Base-by-base conservation (phyloP, 345 rosid genomes). In the Noccaea bulbosa region DNA sequence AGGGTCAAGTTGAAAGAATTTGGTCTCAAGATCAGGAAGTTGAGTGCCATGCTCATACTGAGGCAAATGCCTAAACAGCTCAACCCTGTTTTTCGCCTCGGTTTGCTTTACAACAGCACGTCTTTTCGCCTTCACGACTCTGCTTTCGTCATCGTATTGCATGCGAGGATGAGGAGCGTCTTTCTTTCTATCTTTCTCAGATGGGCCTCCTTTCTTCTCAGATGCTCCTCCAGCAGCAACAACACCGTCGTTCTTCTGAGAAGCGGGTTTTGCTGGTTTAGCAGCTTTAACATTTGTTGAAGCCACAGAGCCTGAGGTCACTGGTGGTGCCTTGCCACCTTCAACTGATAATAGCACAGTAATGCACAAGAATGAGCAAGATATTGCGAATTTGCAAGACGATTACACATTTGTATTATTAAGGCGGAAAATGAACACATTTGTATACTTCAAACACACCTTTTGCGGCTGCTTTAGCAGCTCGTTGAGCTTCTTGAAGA, bases 41-140 rank as follows among this genome's bases (percentile, higher is more conserved):
- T 85, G 96, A 11, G 92, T 84, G 62, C 95, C 96, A 77, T 81
- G 96, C 68, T 94, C 99, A 70, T 91, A 91, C 72, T 94, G 99
- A 62, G 99, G 97, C 82, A 94, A 83, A 84, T 94, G 99, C 85
- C 97, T 83, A 74, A 94, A 94, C 57, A 94, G 79, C 73, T 94
- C 97, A 65, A 94, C 99, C 69, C 93, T 85, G 44, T 88, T 91
- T 76, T 86, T 85, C 30, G 83, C 97, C 84, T 91, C 97, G 0
- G 90, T 94, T 72, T 86, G 96, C 66, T 89, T 89, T 4, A 91
- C 95, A 62, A 94, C 92, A 11, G 96, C 86, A 22, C 91, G 90
- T 80, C 84, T 86, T 78, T 94, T 94, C 6, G 97, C 95, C 82
- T 91, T 94, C 39, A 89, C 96, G 46, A 93, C 98, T 57, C 97